Evolutionary conservation across 176 grass and related monocot genomes (phyloP), one percentile per base, ranked within the genome.

Genomic region (Aegilops umbellulata): DNA sequence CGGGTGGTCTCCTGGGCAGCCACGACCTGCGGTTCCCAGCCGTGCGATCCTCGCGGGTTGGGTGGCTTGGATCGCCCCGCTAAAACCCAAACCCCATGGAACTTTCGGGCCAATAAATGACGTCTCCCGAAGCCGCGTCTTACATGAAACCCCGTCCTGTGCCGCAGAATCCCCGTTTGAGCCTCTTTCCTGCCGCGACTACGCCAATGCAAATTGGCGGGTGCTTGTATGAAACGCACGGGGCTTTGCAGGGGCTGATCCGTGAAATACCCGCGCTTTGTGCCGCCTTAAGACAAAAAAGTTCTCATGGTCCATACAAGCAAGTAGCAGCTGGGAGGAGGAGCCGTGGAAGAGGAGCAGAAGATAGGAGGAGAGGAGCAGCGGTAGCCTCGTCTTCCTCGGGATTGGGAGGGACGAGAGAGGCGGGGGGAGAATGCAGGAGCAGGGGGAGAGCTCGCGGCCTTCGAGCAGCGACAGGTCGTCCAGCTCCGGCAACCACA

Each of bases 391-490:
- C 77, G 61, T 63, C 58, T 64, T 63, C 47, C 14, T 74, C 1
- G 0, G 71, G 24, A n/a, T 75, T 24, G 34, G 25, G 41, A 13
- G 67, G 4, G 32, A 34, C 49, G 49, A 53, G 49, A 53, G 49
- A 53, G 49, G 49, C 16, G 16, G 63, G 10, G 24, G 14, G 3
- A 82, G 57, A 87, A 92, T 99, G 88, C 92, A 90, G 77, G 94
- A 99, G 24, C 97, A 90, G 83, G 76, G 73, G 62, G 82, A 88
- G 78, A 98, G 86, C 85, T 98, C 97, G 74, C 90, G 88, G 69
- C 97, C 90, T 26, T 98, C 93, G 19, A 95, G 97, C 88, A 94
- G 93, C 90, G 96, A 98, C 74, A 91, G 97, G 86, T 98, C 97
- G 12, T 98, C 96, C 42, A 98, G 97, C 84, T 98, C 97, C 42